These are phyloP conservation scores for Seiridium unicorne DNA, from an alignment of 2,329 filamentous ascomycete species.

Conservation along the genomic window DNA sequence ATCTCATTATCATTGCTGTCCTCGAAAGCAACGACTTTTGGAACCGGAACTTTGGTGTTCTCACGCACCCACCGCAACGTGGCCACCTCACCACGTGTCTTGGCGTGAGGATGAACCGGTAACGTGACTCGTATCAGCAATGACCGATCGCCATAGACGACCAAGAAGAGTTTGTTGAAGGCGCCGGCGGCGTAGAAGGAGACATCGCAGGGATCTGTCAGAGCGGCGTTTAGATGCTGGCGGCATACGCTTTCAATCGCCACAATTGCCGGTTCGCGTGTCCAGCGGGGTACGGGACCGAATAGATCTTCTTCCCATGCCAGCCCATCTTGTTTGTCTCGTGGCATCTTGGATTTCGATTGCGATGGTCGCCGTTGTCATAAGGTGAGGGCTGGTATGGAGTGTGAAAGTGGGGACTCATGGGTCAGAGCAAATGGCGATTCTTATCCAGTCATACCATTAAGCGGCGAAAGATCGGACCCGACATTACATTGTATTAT, in stretches of 20 bases:
- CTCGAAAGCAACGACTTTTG: conserved; percentile 31
- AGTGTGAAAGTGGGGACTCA: too few relatives aligned
- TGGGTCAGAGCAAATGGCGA: too few relatives aligned
- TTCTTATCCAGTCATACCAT: too few relatives aligned
- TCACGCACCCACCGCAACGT: conserved; percentile 31
- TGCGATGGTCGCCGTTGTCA: too few relatives aligned
- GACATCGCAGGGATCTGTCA: conserved; percentile 10
- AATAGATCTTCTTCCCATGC: background rate
- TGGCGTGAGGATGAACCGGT: conserved; percentile 32
- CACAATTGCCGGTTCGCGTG: background rate
- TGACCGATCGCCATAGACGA: conserved; percentile 3
- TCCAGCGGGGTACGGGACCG: background rate
- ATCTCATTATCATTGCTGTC: conserved; percentile 29
- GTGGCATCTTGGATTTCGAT: background rate
- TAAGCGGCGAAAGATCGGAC: too few relatives aligned
- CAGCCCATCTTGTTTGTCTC: background rate
- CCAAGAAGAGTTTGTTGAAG: conserved; percentile 22
- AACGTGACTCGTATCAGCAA: conserved; percentile 32
- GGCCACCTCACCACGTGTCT: conserved; percentile 35
- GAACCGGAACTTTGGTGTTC: conserved; percentile 30
- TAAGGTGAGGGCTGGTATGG: too few relatives aligned
- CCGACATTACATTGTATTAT: too few relatives aligned
- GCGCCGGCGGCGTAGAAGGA: conserved; percentile 11
- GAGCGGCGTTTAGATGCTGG: background rate
- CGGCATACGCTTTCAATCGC: background rate